phyloP scores from a whole-genome alignment of 1,284 basidiomycete genomes.

The Rhodotorula sp. region DNA sequence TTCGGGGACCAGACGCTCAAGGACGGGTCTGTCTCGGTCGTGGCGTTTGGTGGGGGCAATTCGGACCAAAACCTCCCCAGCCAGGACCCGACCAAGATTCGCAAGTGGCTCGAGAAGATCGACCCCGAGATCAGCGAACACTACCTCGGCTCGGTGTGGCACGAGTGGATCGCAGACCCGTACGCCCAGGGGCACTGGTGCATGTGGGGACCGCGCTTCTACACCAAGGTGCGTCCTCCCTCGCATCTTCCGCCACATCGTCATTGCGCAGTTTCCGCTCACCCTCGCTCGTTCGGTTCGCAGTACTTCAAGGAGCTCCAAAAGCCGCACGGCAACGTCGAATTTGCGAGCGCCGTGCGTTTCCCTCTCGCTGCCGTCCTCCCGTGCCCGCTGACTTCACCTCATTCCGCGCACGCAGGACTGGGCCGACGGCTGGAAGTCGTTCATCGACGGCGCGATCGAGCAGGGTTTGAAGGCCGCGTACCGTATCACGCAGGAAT shows the following conservation, averaged over 20 bases:
- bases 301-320: conserved; percentile 11
- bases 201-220: conserved; percentile 3
- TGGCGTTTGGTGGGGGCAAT: conserved; percentile 12
- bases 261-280: not conserved
- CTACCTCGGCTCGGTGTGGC: conserved; percentile 8
- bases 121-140: conserved; percentile 6
- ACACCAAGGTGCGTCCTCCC: not conserved
- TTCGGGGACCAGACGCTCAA: conserved; percentile 15
- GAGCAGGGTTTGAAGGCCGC: conserved; percentile 4
- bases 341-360: conserved; percentile 9
- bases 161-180: conserved; percentile 7
- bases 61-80: not conserved
- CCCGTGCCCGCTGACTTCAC: not conserved
- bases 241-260: too few species aligned
- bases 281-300: not conserved
- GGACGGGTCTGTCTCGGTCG: conserved; percentile 11
- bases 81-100: conserved; percentile 8
- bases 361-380: not conserved
- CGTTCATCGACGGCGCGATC: conserved; percentile 5
- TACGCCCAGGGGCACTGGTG: conserved; percentile 6
- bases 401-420: not conserved
- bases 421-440: conserved; percentile 18
- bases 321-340: conserved; percentile 19
- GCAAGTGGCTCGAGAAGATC: conserved; percentile 2
- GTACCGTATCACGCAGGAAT: conserved; percentile 6